Percentiles rank a stretch among this genome's conserved stretches.
phyloP scores from a whole-genome alignment of 1,139 yeast genomes.

The Candida pseudoviswanathii region DNA sequence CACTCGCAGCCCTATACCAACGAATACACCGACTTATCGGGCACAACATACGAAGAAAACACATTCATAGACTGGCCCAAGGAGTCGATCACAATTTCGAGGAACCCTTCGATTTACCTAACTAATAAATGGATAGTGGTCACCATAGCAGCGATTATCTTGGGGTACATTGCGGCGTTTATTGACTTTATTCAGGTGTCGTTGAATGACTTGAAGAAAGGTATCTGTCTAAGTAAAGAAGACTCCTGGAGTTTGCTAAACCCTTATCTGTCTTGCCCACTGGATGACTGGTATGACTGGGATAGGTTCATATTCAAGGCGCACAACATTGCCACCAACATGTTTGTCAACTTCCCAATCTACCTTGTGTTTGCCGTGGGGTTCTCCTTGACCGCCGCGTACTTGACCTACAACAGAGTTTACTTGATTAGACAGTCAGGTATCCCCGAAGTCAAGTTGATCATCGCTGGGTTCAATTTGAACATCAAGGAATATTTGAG shows the following conservation, averaged over 20 bases:
- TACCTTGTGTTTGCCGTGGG: constrained; percentile 33
- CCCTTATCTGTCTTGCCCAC: constrained; percentile 50
- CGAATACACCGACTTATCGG: not conserved
- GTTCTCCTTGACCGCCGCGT: constrained; percentile 32
- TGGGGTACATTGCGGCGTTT: constrained; percentile 61
- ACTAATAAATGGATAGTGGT: constrained; percentile 59
- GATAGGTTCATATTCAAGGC: constrained; percentile 30
- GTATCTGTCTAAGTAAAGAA: constrained; percentile 39
- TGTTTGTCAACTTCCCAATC: constrained; percentile 41
- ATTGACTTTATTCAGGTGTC: constrained; percentile 64
- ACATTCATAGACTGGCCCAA: constrained; percentile 41
- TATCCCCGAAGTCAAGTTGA: constrained; percentile 66
- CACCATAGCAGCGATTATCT: constrained; percentile 53
- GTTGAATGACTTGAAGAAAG: constrained; percentile 63
- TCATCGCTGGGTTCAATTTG: constrained; percentile 61
- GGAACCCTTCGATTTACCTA: constrained; percentile 9
- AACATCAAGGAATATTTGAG: constrained; percentile 48
- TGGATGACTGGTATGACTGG: constrained; percentile 47
- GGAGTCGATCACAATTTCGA: constrained; percentile 24
- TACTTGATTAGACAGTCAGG: constrained; percentile 63
- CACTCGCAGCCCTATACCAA: not conserved
- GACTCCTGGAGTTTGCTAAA: constrained; percentile 46
- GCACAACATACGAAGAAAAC: constrained; percentile 25
- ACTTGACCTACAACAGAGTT: constrained; percentile 34
- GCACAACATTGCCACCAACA: constrained; percentile 19